Evolutionary conservation across 2,329 filamentous ascomycete species (phyloP), one percentile per base, ranked within the genome.

Genomic region (Raffaelea arxii): DNA sequence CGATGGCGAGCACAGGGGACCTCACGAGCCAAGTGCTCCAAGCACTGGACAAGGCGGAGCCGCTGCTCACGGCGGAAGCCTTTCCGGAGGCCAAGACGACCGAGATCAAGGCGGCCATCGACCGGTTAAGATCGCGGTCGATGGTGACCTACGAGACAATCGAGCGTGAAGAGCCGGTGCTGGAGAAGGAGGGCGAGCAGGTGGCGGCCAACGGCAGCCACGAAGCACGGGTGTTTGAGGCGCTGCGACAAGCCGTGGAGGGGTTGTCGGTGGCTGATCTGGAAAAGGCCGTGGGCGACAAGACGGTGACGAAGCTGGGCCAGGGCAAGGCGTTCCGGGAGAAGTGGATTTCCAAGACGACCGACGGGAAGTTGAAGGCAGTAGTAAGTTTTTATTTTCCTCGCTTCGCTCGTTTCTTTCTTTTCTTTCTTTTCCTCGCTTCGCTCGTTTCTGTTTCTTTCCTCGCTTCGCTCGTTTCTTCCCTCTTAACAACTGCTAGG

Each of bases 261-360:
- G 90, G 89, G 21, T 72, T 96, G 64, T 84, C 85, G 54, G 84
- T 97, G 50, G 70, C 76, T 53, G 86, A 91, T 54, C 70, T 90
- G 47, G 77, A 83, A 66, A 71, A 70, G 61, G 70, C 70, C 46
- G 80, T 91, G 53, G 84, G 85, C 47, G 80, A 85, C 64, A 86
- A 86, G 64, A 80, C 70, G 41, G 82, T 78, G 39, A 74, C 82
- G 43, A 91, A 87, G 68, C 72, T 96, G 50, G 92, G 92, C n/a
- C 85, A 92, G 63, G 89, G 89, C 57, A 94, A 92, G 69, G 91
- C 91, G 27, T 95, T 97, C 72, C 94, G 78, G 61, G 77, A 81
- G 64, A 83, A 82, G 61, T 85, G 80, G 81, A 83, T 84, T 52
- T 42, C 49, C 47, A 82, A 79, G 66, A 72, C 77, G 56, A 72